Evolutionary conservation across 805 yeast genomes (phyloP), one percentile per base, ranked within the genome.

Genomic region (Wickerhamia fluorescens): DNA sequence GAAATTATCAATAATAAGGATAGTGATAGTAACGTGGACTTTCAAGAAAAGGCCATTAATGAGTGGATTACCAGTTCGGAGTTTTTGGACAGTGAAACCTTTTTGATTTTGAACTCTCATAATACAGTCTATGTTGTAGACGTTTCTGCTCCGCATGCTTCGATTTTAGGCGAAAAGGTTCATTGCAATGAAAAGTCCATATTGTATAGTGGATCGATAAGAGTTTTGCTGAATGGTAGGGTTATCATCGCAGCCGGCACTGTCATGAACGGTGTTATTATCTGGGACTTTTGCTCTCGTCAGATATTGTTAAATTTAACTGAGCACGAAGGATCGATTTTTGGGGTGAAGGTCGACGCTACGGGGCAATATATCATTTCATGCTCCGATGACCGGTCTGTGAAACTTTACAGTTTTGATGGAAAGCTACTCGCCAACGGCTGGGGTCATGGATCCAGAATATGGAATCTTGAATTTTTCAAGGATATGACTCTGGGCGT

Each of bases 391-490:
- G 98, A 89, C 49, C 67, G 98, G 37, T 83, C 96, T 0, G 75
- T 92, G 31, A 79, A 77, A 33, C 49, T 89, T 5, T 87, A 87
- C 78, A 74, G 74, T 42, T 57, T 79, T 36, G 47, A 71, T 2
- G 89, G 94, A 1, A 42, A 56, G 7, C 54, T 75, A 19, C 41
- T 82, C 22, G 81, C 89, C 1, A 72, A 77, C 16, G 96, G 95
- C 1, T 92, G 96, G 96, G 98, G 97, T 9, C 98, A 92, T 49
- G 78, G 82, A 1, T 89, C 97, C 0, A 71, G 98, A 48, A 88
- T 92, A 23, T 92, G 98, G 98, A 23, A 20, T 14, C 32, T 28
- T 10, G 24, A 20, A 4, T 27, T 37, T 26, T 33, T 29, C 25
- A 34, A 36, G 4, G 31, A 36, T n/a, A 40, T 47, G 40, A 51